Conservation (phyloP, 257 asterid genomes). For the Rauvolfia tetraphylla region DNA sequence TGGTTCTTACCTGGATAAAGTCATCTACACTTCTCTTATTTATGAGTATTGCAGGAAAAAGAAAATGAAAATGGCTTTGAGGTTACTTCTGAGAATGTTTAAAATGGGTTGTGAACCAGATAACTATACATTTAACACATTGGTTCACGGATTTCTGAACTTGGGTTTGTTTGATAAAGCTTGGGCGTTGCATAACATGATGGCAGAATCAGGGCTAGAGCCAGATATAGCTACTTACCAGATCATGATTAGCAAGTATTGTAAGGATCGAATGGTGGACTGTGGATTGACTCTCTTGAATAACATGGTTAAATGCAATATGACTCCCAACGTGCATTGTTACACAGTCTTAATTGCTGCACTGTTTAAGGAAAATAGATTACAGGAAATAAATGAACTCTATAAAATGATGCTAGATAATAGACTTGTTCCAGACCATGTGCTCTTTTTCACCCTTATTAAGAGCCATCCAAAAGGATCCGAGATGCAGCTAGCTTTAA, state of each 20-base stretch:
- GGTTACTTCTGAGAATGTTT: conserved; percentile 51
- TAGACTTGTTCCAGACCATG: conserved; percentile 59
- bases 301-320: conserved; percentile 31
- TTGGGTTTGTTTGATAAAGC: conserved; percentile 44
- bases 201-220: conserved; percentile 44
- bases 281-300: conserved; percentile 36
- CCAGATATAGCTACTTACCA: conserved; percentile 51
- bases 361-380: conserved; percentile 42
- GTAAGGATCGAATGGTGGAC: conserved; percentile 44
- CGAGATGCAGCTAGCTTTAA: conserved; percentile 40
- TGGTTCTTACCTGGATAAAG: conserved; percentile 47
- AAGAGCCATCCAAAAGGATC: conserved; percentile 40
- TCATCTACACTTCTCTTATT: conserved; percentile 48
- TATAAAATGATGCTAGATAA: conserved; percentile 36
- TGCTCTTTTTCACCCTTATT: conserved; percentile 48
- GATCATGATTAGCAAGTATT: conserved; percentile 48
- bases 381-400: conserved; percentile 30
- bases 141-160: conserved; percentile 48
- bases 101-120: conserved; percentile 51
- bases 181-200: conserved; percentile 34
- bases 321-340: conserved; percentile 50
- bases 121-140: conserved; percentile 46
- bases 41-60: conserved; percentile 44
- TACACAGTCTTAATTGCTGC: conserved; percentile 50
- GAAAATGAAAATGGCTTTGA: conserved; percentile 63